Evolutionary conservation across 805 yeast genomes (phyloP), one percentile per base, ranked within the genome.

Genomic region (Cephaloascus fragrans): DNA sequence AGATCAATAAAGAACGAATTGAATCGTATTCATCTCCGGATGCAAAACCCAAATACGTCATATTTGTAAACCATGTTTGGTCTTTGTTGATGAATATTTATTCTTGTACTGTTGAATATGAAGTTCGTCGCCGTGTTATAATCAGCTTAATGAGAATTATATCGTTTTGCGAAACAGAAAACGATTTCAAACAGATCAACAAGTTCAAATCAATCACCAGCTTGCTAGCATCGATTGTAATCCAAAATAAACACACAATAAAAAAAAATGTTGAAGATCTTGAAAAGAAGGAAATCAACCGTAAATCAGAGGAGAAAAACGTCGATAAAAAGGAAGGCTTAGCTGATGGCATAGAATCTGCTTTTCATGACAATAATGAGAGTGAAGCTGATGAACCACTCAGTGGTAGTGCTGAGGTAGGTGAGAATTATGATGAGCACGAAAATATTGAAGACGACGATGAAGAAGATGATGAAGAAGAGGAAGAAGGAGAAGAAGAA

Each of bases 41-140:
- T 3, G 28, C 18, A 6, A 14, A 31, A 16, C 18, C 33, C 3
- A 51, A 53, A 26, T 50, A 56, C 26, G 41, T 49, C 17, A 26
- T 39, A 2, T 75, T 81, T 50, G 61, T 71, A 4, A 59, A 59
- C 35, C 63, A 65, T 6, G 51, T 78, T 3, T 72, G 79, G 53
- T 69, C 75, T 1, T 46, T 79, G 3, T 50, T 86, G 38, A 55
- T 83, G 9, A 77, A 74, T 43, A 70, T 84, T 6, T 86, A 80
- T 49, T 78, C 83, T 28, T 78, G 90, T 2, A 71, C 90, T 0
- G 80, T 83, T 51, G 86, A 83, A 42, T 75, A 69, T 44, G 74
- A 73, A 14, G 65, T 83, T 5, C 71, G 93, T 46, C 67, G 77
- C 39, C 64, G 72, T 38, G 74, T 73, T 1, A 56, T 83, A 18